Conservation (phyloP, 805 yeast genomes). For the Metschnikowia reukaufii region DNA sequence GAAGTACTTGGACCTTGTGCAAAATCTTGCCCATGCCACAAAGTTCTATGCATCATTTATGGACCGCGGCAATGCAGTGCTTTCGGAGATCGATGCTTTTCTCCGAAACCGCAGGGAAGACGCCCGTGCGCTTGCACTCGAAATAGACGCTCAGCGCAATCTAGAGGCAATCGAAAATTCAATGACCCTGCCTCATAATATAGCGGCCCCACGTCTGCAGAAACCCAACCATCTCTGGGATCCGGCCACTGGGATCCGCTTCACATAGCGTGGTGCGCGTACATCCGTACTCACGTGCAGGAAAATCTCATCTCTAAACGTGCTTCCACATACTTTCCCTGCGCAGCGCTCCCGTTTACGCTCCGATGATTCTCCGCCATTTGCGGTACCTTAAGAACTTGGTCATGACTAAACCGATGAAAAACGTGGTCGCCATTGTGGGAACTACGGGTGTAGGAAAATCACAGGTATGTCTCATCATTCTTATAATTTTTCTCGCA, state of each 20-base stretch:
- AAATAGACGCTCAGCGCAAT: conserved; percentile 15
- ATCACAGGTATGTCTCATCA: conserved; percentile 53
- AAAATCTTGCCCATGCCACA: conserved; percentile 65
- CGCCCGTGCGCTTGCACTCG: conserved; percentile 49
- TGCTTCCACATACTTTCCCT: not conserved
- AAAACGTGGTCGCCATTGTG: conserved; percentile 59
- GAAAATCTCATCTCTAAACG: not conserved
- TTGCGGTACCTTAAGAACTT: conserved; percentile 24
- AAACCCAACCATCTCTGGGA: conserved; percentile 8
- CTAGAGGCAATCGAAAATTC: conserved; percentile 17
- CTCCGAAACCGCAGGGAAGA: conserved; percentile 52
- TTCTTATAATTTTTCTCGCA: not conserved
- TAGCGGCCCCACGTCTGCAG: conserved; percentile 17
- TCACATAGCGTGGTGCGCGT: conserved; percentile 5
- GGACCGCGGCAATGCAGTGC: conserved; percentile 43
- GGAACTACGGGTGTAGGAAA: conserved; percentile 98
- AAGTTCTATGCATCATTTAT: conserved; percentile 68
- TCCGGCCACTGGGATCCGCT: conserved; percentile 10
- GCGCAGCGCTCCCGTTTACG: not conserved
- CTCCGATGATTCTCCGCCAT: conserved; percentile 18
- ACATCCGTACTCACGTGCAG: too few species aligned
- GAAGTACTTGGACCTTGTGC: conserved; percentile 54
- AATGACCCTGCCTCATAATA: conserved; percentile 9
- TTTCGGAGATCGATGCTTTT: conserved; percentile 51
- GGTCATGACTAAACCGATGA: conserved; percentile 33